Conservation (phyloP, 176 grass and related monocot genomes). For the Oryza nivara region DNA sequence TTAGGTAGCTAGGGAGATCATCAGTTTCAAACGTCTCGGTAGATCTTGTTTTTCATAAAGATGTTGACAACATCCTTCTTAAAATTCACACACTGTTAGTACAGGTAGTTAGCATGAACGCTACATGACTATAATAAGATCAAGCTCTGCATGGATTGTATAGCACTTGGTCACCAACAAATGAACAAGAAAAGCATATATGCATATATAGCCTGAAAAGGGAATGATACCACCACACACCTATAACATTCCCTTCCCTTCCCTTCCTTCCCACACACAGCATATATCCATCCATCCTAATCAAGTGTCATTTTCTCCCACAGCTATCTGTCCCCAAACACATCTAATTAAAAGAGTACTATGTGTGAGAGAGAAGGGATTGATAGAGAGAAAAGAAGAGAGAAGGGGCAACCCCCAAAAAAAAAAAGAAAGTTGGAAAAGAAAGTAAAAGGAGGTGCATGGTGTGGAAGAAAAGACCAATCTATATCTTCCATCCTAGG, state of each 20-base stretch:
- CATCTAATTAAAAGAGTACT: conserved; percentile 30
- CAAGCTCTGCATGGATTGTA: background rate
- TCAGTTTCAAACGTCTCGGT: background rate
- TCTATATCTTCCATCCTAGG: conserved; percentile 54
- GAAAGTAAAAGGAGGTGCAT: conserved; percentile 42
- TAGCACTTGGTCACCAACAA: conserved; percentile 31
- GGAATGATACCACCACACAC: conserved; percentile 52
- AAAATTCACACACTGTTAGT: background rate
- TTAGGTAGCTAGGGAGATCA: background rate
- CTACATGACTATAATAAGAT: background rate
- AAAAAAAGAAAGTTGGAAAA: background rate
- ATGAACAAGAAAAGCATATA: conserved; percentile 26
- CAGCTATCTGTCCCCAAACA: conserved; percentile 53
- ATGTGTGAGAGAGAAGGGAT: conserved; percentile 30
- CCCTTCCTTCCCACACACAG: conserved; percentile 19
- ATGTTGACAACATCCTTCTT: background rate
- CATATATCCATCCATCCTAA: conserved; percentile 47
- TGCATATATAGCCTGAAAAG: conserved; percentile 36
- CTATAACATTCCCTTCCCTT: conserved; percentile 38
- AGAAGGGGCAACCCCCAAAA: background rate
- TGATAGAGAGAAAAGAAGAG: background rate
- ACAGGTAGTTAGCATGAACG: background rate
- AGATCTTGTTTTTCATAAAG: background rate
- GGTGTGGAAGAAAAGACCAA: conserved; percentile 61
- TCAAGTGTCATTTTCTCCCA: conserved; percentile 58